These are phyloP conservation scores for Marchantia paleacea DNA, from an alignment of 225 moss, liverwort and hornwort genomes.

Conservation along the genomic window DNA sequence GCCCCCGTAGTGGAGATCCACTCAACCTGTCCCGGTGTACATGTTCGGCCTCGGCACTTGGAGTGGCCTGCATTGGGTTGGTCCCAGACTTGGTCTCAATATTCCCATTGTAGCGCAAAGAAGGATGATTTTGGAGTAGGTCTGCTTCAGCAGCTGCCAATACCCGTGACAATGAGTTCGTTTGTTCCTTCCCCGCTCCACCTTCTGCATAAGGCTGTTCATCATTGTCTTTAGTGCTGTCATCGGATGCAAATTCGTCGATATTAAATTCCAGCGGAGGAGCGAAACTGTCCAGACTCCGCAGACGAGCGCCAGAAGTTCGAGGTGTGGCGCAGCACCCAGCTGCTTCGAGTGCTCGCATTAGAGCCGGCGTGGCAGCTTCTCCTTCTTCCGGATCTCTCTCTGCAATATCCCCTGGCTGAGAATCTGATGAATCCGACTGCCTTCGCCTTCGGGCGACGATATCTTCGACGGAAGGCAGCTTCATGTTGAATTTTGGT, in stretches of 20 bases:
- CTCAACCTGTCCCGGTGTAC: background rate
- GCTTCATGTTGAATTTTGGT: background rate
- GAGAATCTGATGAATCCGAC: background rate
- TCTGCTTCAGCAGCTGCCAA: background rate
- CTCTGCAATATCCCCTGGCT: background rate
- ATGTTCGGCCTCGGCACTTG: background rate
- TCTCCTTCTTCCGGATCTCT: background rate
- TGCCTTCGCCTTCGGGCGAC: constrained; percentile 2
- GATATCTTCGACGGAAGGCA: constrained; percentile 8
- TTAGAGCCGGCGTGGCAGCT: background rate
- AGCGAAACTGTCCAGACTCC: background rate
- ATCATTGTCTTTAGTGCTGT: background rate
- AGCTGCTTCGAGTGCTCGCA: constrained; percentile 7
- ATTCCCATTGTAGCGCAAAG: background rate
- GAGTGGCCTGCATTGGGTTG: background rate
- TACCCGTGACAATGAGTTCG: background rate
- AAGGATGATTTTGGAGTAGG: background rate
- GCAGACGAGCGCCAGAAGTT: background rate
- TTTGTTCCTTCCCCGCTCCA: background rate
- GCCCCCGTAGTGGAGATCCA: background rate
- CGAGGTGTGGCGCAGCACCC: background rate
- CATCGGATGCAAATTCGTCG: background rate
- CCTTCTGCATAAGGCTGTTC: background rate
- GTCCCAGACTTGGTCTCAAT: background rate
- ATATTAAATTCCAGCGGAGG: background rate